These are phyloP conservation scores for Phytophthora kernoviae DNA, from an alignment of 352 stramenopile genomes.

Conservation along the genomic window DNA sequence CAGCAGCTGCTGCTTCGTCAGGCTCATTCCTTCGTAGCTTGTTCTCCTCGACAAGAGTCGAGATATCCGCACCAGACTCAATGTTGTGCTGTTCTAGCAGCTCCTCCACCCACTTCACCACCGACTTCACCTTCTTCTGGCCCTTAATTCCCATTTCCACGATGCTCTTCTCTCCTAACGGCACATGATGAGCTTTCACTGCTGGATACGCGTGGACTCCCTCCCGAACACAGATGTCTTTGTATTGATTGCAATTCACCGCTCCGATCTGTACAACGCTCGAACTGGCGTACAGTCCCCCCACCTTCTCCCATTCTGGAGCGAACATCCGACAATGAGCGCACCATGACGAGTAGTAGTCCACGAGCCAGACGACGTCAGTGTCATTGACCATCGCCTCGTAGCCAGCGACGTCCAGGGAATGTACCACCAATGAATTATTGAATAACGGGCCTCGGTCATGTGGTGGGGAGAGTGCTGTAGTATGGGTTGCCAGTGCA, in stretches of 20 bases:
- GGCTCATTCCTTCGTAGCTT: constrained; percentile 44
- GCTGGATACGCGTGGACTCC: constrained; percentile 61
- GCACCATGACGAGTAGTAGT: constrained; percentile 84
- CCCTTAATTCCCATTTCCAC: constrained; percentile 25
- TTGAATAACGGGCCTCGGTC: constrained; percentile 59
- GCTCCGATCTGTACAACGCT: constrained; percentile 55
- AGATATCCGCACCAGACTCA: constrained; percentile 41
- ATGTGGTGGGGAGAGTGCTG: constrained; percentile 9
- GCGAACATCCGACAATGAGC: constrained; percentile 74
- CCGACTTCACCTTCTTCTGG: constrained; percentile 38
- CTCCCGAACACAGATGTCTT: constrained; percentile 49
- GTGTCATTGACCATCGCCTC: constrained; percentile 44
- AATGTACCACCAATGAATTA: constrained; percentile 46
- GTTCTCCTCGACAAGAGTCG: constrained; percentile 29
- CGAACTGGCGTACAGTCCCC: constrained; percentile 54
- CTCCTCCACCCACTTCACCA: constrained; percentile 68
- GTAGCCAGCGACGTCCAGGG: constrained; percentile 42
- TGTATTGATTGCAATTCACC: constrained; percentile 65
- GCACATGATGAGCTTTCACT: constrained; percentile 68
- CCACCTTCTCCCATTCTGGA: constrained; percentile 68
- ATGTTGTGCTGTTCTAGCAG: constrained; percentile 46
- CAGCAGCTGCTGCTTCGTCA: constrained; percentile 35
- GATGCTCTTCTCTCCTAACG: constrained; percentile 32
- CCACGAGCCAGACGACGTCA: constrained; percentile 63
- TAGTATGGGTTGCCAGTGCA: neutral